These are phyloP conservation scores for Myxozyma sirexii DNA, from an alignment of 805 yeast species.

Conservation along the genomic window DNA sequence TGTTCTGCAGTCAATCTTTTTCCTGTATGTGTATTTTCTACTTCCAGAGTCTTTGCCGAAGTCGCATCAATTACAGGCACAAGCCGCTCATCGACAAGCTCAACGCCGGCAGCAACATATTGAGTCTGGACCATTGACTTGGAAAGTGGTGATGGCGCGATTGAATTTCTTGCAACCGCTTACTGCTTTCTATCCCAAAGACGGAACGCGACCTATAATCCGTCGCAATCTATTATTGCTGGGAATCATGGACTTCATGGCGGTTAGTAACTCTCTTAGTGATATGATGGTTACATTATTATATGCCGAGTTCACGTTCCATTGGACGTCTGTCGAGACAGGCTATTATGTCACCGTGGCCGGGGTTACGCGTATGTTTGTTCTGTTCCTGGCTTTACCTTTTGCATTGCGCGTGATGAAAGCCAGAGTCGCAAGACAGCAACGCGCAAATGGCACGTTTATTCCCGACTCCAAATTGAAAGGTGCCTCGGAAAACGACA, in stretches of 20 bases:
- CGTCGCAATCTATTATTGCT: slow-evolving; percentile 19
- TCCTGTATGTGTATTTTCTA: slow-evolving; percentile 11
- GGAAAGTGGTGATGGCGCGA: background rate
- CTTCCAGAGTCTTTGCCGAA: slow-evolving; percentile 25
- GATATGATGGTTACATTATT: slow-evolving; percentile 21
- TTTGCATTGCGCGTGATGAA: slow-evolving; percentile 16
- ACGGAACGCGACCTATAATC: slow-evolving; percentile 23
- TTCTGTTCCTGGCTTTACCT: slow-evolving; percentile 37
- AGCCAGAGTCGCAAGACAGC: slow-evolving; percentile 1
- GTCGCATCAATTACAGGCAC: slow-evolving; percentile 7
- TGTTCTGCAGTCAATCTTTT: slow-evolving; percentile 9
- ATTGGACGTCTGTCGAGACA: slow-evolving; percentile 41
- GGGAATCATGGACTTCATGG: slow-evolving; percentile 16
- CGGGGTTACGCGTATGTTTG: slow-evolving; percentile 37
- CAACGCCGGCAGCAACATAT: slow-evolving; percentile 2
- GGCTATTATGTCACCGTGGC: slow-evolving; percentile 40
- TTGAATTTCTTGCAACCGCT: slow-evolving; percentile 20
- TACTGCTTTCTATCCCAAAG: slow-evolving; percentile 23
- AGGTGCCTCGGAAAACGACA: slow-evolving; percentile 21
- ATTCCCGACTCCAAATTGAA: slow-evolving; percentile 4
- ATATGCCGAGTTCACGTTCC: slow-evolving; percentile 37
- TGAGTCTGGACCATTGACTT: background rate
- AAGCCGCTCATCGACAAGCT: slow-evolving; percentile 6
- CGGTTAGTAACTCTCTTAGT: slow-evolving; percentile 16
- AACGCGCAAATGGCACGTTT: background rate